Conservation (phyloP, 805 yeast genomes). For the Yarrowia sp. region DNA sequence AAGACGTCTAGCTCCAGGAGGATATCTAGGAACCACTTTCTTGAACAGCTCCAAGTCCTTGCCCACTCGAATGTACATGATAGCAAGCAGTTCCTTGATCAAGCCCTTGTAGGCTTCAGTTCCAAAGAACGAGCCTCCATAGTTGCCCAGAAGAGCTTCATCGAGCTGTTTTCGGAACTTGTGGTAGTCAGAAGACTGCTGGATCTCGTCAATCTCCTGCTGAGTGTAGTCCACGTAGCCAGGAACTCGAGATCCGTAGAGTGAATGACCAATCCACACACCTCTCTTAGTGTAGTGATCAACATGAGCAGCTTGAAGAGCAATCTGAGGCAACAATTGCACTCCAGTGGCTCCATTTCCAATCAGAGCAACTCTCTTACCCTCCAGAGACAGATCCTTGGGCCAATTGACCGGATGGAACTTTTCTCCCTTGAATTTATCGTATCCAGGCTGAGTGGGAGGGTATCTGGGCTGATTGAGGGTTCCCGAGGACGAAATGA, state of each 20-base stretch:
- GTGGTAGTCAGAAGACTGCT: conserved; percentile 30
- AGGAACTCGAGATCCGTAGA: conserved; percentile 31
- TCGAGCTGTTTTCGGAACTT: conserved; percentile 35
- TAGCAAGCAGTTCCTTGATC: conserved; percentile 28
- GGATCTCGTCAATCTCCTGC: conserved; percentile 29
- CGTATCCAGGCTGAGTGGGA: conserved; percentile 34
- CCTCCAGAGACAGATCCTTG: conserved; percentile 32
- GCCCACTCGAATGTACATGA: conserved; percentile 29
- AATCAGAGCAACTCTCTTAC: conserved; percentile 37
- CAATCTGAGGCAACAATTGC: conserved; percentile 35
- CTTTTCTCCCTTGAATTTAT: conserved; percentile 36
- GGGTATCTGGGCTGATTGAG: conserved; percentile 38
- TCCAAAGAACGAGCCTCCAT: conserved; percentile 27
- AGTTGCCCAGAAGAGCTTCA: conserved; percentile 20
- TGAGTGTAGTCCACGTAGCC: conserved; percentile 30
- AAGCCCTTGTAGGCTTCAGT: conserved; percentile 18
- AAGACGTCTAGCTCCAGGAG: conserved; percentile 31
- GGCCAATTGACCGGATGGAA: conserved; percentile 41
- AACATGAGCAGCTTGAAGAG: conserved; percentile 29
- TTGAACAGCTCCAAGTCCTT: conserved; percentile 29
- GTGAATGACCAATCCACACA: conserved; percentile 28
- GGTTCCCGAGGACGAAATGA: conserved; percentile 35
- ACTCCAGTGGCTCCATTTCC: conserved; percentile 42
- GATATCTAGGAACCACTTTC: conserved; percentile 30
- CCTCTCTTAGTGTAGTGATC: conserved; percentile 9